Evolutionary conservation across 2,329 filamentous ascomycete genomes (phyloP).

Genomic region (Trichophaea hybrida): DNA sequence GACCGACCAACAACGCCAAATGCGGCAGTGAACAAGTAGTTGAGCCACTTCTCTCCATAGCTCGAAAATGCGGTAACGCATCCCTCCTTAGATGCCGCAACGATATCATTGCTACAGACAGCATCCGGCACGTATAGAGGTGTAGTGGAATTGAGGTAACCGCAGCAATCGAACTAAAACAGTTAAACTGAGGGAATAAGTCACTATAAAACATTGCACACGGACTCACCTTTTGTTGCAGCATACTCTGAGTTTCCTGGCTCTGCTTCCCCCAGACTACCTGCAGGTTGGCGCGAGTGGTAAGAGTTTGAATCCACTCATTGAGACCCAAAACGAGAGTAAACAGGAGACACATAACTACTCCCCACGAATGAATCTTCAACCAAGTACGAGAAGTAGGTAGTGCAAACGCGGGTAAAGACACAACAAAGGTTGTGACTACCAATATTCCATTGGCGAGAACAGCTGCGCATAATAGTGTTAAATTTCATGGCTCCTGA

Average conservation of each 20-base stretch:
- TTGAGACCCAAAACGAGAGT: conserved; percentile 51
- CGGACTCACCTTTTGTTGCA: conserved; percentile 51
- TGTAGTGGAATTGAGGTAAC: conserved; percentile 57
- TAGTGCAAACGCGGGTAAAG: conserved; percentile 56
- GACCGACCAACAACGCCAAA: conserved; percentile 60
- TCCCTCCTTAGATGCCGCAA: conserved; percentile 54
- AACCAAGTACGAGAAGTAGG: conserved; percentile 53
- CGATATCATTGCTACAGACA: conserved; percentile 54
- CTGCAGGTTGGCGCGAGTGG: conserved; percentile 48
- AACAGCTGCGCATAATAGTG: conserved; percentile 38
- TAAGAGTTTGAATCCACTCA: conserved; percentile 60
- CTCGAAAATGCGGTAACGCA: conserved; percentile 53
- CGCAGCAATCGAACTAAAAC: conserved; percentile 60
- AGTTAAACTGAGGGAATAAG: not conserved
- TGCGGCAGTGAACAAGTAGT: conserved; percentile 61
- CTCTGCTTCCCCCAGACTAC: conserved; percentile 47
- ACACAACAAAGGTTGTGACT: conserved; percentile 53
- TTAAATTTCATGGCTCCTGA: conserved; percentile 6
- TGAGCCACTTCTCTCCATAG: conserved; percentile 57
- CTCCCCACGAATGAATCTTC: conserved; percentile 51
- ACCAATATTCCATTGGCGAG: conserved; percentile 60
- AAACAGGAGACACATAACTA: conserved; percentile 48
- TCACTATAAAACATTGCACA: not conserved
- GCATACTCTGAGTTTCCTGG: conserved; percentile 45
- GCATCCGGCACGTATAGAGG: conserved; percentile 57